Conservation (phyloP, 495 filamentous ascomycete species). For the Aspergillus nidulans region DNA sequence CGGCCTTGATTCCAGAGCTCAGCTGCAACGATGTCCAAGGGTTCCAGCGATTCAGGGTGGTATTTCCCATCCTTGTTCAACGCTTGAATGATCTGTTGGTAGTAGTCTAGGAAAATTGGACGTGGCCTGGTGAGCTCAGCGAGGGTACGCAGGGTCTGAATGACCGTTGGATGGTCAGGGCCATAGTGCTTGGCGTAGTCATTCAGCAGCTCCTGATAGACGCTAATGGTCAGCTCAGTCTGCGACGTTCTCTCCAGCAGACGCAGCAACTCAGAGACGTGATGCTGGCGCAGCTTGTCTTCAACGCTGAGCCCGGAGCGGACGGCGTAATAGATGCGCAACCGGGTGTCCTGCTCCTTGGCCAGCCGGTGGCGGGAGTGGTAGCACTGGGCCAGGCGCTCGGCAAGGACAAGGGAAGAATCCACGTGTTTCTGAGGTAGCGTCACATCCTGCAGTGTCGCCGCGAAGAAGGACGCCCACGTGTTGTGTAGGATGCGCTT, state of each 20-base stretch:
- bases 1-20: constrained; percentile 38
- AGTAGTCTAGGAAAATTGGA: constrained; percentile 38
- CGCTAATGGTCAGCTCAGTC: constrained; percentile 30
- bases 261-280: constrained; percentile 26
- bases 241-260: constrained; percentile 30
- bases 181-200: constrained; percentile 35
- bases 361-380: constrained; percentile 32
- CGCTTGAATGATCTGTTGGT: constrained; percentile 33
- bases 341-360: constrained; percentile 34
- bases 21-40: constrained; percentile 31
- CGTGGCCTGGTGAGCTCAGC: constrained; percentile 35
- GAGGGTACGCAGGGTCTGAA: constrained; percentile 31
- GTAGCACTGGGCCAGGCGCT: constrained; percentile 34
- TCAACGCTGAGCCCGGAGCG: constrained; percentile 27
- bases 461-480: constrained; percentile 33
- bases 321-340: constrained; percentile 32
- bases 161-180: constrained; percentile 27
- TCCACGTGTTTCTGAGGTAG: constrained; percentile 30
- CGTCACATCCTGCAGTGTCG: constrained; percentile 32
- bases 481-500: constrained; percentile 33
- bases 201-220: constrained; percentile 33
- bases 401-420: constrained; percentile 26
- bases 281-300: constrained; percentile 30
- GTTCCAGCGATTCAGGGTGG: constrained; percentile 34
- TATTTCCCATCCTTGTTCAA: constrained; percentile 35